phyloP scores from a whole-genome alignment of 2,329 filamentous ascomycete species.

The Penicillium sp. region DNA sequence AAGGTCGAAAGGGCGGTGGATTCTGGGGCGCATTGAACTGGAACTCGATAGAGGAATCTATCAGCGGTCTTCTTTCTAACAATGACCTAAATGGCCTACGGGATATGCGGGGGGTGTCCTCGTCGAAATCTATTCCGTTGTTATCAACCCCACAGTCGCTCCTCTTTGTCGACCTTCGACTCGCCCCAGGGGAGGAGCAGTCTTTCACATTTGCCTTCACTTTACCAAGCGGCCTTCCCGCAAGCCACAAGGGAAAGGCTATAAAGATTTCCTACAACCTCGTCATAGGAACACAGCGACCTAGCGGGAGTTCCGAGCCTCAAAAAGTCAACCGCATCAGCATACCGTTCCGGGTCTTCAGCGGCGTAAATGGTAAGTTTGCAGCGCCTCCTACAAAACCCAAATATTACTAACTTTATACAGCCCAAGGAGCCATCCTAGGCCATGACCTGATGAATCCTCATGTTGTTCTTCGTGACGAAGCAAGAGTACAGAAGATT shows the following conservation, averaged over 20 bases:
- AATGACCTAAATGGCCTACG: constrained; percentile 91
- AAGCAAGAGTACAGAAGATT: constrained; percentile 68
- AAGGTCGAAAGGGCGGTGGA: constrained; percentile 69
- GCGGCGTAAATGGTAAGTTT: constrained; percentile 76
- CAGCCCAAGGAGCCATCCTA: constrained; percentile 78
- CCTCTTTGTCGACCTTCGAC: constrained; percentile 87
- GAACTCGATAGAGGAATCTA: constrained; percentile 83
- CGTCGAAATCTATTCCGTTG: constrained; percentile 84
- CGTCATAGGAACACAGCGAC: constrained; percentile 87
- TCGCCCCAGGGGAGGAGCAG: constrained; percentile 86
- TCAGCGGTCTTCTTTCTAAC: constrained; percentile 84
- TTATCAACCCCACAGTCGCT: constrained; percentile 96
- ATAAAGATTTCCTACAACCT: constrained; percentile 94
- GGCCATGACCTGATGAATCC: constrained; percentile 95
- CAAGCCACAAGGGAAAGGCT: constrained; percentile 85
- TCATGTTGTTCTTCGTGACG: constrained; percentile 85
- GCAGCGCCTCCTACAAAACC: background rate
- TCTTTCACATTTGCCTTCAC: constrained; percentile 86
- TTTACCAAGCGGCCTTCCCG: constrained; percentile 86
- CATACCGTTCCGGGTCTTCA: constrained; percentile 88
- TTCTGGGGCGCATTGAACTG: constrained; percentile 85
- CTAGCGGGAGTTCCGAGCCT: constrained; percentile 76
- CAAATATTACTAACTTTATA: constrained; percentile 26
- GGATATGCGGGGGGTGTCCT: constrained; percentile 88
- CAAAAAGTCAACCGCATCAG: constrained; percentile 87